phyloP scores from a whole-genome alignment of 176 grass and related monocot genomes.

The Rhynchospora breviuscula region DNA sequence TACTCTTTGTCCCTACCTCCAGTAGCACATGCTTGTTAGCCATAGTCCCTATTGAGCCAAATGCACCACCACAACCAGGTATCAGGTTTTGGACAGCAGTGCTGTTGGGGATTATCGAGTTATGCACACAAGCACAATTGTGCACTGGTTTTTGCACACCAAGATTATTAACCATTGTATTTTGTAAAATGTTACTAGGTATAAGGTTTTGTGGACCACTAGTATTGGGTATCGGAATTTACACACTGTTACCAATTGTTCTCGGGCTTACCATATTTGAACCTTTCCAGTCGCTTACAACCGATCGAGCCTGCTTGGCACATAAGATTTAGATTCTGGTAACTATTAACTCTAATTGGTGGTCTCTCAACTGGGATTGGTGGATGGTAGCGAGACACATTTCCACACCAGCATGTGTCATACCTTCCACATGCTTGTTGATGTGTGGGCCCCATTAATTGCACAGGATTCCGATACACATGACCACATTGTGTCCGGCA shows the following conservation, averaged over 20 bases:
- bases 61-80: background rate
- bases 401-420: background rate
- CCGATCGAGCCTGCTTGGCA: background rate
- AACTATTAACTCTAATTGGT: background rate
- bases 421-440: constrained; percentile 5
- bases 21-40: background rate
- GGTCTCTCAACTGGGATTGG: background rate
- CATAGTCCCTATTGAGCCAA: background rate
- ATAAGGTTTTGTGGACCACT: background rate
- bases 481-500: background rate
- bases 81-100: background rate
- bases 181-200: background rate
- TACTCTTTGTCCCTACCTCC: background rate
- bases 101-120: background rate
- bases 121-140: background rate
- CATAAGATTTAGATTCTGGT: constrained; percentile 8
- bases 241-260: background rate
- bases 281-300: background rate
- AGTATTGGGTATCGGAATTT: constrained; percentile 1
- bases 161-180: background rate
- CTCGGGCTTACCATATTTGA: background rate
- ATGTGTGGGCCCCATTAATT: background rate
- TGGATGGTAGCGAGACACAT: background rate
- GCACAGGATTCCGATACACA: background rate
- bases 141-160: background rate